A percentile compares a stretch with the other conserved stretches of the same genome.
These are phyloP conservation scores for Nicotiana noctiflora DNA, from an alignment of 257 asterid genomes.

Conservation along the genomic window DNA sequence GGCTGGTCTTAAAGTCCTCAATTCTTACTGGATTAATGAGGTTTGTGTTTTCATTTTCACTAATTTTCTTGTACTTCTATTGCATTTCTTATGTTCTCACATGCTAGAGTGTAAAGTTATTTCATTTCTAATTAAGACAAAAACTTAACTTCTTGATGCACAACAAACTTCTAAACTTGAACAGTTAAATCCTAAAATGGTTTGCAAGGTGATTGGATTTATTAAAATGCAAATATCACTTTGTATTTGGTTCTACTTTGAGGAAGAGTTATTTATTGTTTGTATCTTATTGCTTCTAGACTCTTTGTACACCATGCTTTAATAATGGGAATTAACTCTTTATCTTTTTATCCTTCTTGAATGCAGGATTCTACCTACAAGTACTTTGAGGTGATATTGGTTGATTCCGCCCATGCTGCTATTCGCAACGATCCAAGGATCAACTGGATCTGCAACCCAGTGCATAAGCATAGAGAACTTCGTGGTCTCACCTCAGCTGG, in stretches of 20 bases:
- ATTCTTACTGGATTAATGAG: slow-evolving; percentile 11
- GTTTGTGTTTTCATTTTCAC: background rate
- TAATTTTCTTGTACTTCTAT: background rate
- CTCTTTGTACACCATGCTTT: background rate
- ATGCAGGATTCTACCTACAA: slow-evolving; percentile 6
- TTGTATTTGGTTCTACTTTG: background rate
- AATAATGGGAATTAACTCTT: background rate
- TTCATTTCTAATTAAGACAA: background rate
- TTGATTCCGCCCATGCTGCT: slow-evolving; percentile 6
- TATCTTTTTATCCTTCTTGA: background rate
- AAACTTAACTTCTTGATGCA: background rate
- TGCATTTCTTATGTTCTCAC: background rate
- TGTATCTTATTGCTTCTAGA: background rate
- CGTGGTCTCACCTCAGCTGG: slow-evolving; percentile 10
- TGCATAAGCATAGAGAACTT: slow-evolving; percentile 7
- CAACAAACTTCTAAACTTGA: background rate
- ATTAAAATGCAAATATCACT: background rate
- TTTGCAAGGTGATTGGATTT: background rate
- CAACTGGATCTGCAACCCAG: slow-evolving; percentile 11
- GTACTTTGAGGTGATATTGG: slow-evolving; percentile 6
- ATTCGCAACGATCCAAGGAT: slow-evolving; percentile 7
- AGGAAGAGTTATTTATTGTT: background rate
- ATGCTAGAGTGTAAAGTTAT: background rate
- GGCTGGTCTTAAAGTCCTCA: slow-evolving; percentile 3
- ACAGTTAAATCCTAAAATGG: background rate